These are phyloP conservation scores for Solanum okadae DNA, from an alignment of 257 asterid species.

Conservation along the genomic window DNA sequence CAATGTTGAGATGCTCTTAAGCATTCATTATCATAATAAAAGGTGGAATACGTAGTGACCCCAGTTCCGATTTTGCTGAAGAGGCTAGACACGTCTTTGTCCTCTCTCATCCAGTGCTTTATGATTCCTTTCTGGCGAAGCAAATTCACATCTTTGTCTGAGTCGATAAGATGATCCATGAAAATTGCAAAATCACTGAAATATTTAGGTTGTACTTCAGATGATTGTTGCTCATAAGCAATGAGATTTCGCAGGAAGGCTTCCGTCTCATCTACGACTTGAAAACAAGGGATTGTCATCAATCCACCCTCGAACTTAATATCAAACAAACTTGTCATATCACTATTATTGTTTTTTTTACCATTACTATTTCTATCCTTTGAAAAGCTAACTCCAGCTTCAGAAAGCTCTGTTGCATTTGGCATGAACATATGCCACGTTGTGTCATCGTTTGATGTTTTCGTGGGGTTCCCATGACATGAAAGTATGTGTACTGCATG, in stretches of 20 bases:
- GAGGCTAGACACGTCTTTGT: neutral
- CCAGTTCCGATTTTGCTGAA: conserved; percentile 2
- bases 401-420: conserved; percentile 6
- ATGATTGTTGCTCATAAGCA: conserved; percentile 8
- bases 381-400: conserved; percentile 6
- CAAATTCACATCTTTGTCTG: neutral
- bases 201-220: neutral
- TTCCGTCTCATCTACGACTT: neutral
- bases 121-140: conserved; percentile 1
- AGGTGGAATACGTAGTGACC: neutral
- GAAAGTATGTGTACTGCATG: neutral
- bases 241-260: conserved; percentile 1
- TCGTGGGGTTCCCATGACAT: neutral
- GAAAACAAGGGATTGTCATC: neutral
- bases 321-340: neutral
- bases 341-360: too few relatives aligned
- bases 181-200: neutral
- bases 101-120: neutral
- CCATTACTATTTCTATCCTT: neutral
- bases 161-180: conserved; percentile 9
- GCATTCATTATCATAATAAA: neutral
- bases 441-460: neutral
- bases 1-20: neutral
- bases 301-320: neutral
- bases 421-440: fast-evolving